A percentile compares a stretch with the other conserved stretches of the same genome.
Conservation (phyloP, 2,329 filamentous ascomycete genomes). For the Aspergillus sp. region DNA sequence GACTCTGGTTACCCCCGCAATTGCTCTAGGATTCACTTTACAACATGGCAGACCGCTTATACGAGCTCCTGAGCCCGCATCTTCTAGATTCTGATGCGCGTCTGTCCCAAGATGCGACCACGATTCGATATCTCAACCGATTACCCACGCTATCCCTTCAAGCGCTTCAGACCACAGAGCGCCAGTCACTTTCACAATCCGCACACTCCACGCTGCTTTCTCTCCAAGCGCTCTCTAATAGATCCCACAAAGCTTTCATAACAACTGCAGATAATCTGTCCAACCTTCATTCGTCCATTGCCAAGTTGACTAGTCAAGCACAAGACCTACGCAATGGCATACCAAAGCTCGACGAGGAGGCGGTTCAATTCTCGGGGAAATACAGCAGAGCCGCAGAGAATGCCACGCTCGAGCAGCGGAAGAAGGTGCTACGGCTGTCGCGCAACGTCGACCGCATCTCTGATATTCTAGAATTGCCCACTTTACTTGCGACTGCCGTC, state of each 20-base stretch:
- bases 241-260: slow-evolving; percentile 84
- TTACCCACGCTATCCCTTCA: slow-evolving; percentile 77
- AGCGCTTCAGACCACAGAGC: slow-evolving; percentile 74
- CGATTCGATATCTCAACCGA: slow-evolving; percentile 71
- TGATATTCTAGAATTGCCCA: slow-evolving; percentile 88
- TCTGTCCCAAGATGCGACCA: slow-evolving; percentile 37
- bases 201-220: slow-evolving; percentile 81
- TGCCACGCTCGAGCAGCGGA: slow-evolving; percentile 72
- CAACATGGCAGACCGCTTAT: slow-evolving; percentile 71
- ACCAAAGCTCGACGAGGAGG: slow-evolving; percentile 77
- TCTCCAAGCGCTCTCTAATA: slow-evolving; percentile 85
- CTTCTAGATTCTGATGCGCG: slow-evolving; percentile 48
- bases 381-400: slow-evolving; percentile 77
- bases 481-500: slow-evolving; percentile 76
- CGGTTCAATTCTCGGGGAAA: slow-evolving; percentile 77
- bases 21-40: background rate
- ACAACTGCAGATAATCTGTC: slow-evolving; percentile 77
- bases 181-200: slow-evolving; percentile 76
- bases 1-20: background rate
- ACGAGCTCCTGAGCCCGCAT: slow-evolving; percentile 72
- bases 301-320: slow-evolving; percentile 68
- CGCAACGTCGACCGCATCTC: slow-evolving; percentile 87
- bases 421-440: slow-evolving; percentile 78
- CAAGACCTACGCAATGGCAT: slow-evolving; percentile 71
- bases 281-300: slow-evolving; percentile 74